Base-by-base conservation (phyloP, 2,329 filamentous ascomycete species). In the Nectriaceae sp. region DNA sequence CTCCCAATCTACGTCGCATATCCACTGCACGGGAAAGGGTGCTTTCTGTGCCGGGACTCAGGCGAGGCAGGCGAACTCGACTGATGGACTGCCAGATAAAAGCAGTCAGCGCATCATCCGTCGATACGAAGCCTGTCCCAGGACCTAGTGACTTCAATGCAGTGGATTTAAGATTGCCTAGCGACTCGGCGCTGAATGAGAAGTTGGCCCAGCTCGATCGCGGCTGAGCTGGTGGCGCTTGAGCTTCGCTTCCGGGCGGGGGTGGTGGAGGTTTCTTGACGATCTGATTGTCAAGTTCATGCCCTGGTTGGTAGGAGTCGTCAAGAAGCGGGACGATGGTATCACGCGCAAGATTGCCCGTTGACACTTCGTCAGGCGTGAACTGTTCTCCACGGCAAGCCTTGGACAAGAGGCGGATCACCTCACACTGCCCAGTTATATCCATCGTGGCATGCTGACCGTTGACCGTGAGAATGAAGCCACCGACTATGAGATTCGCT, bases 31-130 rank as follows among this genome's bases (percentile, higher is more conserved):
- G 78, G 4, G 69, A 68, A 11, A 81, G 62, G 1, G 60, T 70
- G 19, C 69, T 65, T 3, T 47, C 43, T 1, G 47, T 33, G 21
- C 35, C 36, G 2, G 40, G 29, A 1, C 53, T 38, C 0, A 77
- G 49, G 2, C 73, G 71, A 0, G 63, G 50, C 1, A 67, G 56
- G 13, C 79, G 73, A 0, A 67, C 71, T 22, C 72, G 72, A 0
- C 65, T 63, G 10, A 77, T 55, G 0, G 66, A 68, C 50, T 76
- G 69, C 75, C 76, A 83, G 46, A 81, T 63, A 40, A 82, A 74
- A 0, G 77, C 76, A 3, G 64, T 75, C 13, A 83, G 61, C 3
- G 72, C 68, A 55, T 84, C 80, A 46, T 84, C 78, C 1, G 78
- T 82, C 2, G 78, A 79, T 19, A 82, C 59, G 52, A 70, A 80